phyloP scores from a whole-genome alignment of 2,329 filamentous ascomycete species.

The Sporothrix protearum region DNA sequence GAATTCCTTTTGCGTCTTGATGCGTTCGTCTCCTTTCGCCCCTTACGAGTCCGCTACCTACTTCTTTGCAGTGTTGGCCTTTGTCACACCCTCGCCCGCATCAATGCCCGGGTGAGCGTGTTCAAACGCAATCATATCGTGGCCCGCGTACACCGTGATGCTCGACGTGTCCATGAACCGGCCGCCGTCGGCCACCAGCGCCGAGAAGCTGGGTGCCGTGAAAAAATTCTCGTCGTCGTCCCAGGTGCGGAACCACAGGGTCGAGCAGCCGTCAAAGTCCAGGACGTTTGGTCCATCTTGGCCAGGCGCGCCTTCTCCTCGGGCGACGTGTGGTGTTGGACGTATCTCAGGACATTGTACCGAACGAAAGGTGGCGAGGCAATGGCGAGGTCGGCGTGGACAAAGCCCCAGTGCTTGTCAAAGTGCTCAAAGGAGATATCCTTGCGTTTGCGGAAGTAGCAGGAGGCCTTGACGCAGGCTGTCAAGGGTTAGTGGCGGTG shows the following conservation, averaged over 20 bases:
- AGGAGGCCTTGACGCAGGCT: slow-evolving; percentile 21
- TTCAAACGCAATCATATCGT: slow-evolving; percentile 19
- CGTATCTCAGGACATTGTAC: slow-evolving; percentile 17
- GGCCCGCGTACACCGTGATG: slow-evolving; percentile 15
- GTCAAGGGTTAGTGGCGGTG: background rate
- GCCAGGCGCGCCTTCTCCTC: background rate
- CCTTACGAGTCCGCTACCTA: no score
- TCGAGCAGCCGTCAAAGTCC: slow-evolving; percentile 21
- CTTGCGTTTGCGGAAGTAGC: slow-evolving; percentile 6
- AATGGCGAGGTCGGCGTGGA: slow-evolving; percentile 19
- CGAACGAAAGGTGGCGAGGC: background rate
- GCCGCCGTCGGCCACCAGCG: slow-evolving; percentile 9
- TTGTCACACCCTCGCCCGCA: slow-evolving; percentile 2
- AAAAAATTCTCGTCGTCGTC: slow-evolving; percentile 17
- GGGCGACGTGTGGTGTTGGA: slow-evolving; percentile 21
- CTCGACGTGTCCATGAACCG: slow-evolving; percentile 17
- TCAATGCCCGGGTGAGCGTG: slow-evolving; percentile 19
- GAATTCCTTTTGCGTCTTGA: background rate
- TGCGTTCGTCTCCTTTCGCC: background rate
- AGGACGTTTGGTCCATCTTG: slow-evolving; percentile 3
- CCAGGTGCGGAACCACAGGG: slow-evolving; percentile 19
- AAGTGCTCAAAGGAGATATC: slow-evolving; percentile 18
- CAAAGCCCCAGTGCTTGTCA: slow-evolving; percentile 10
- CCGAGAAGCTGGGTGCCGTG: background rate
- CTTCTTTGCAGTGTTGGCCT: background rate